phyloP scores from a whole-genome alignment of 768 basidiomycete genomes.

The Suillus occidentalis region DNA sequence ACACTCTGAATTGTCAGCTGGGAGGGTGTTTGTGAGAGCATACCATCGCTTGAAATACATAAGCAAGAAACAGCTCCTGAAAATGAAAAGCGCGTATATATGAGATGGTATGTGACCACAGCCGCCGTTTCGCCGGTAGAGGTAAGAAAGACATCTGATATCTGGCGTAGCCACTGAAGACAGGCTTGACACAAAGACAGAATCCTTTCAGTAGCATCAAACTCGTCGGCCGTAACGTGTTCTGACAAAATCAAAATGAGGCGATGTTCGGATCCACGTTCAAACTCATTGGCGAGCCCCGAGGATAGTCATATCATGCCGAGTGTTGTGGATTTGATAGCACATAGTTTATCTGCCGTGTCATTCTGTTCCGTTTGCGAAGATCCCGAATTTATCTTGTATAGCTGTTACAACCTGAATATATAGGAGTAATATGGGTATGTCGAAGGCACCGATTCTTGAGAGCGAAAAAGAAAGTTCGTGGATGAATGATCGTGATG shows the following conservation, averaged over 20 bases:
- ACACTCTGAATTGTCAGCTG: not conserved
- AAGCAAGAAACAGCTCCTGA: not conserved
- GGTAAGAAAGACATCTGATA: not conserved
- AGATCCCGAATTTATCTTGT: constrained; percentile 5
- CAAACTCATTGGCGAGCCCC: not conserved
- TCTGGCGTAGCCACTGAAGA: not conserved
- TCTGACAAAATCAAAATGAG: not conserved
- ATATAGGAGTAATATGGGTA: constrained; percentile 36
- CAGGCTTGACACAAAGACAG: not conserved
- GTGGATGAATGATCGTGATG: constrained; percentile 33
- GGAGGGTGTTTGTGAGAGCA: not conserved
- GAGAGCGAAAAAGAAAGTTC: constrained; percentile 18
- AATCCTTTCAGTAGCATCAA: not conserved
- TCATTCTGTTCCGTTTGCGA: not conserved
- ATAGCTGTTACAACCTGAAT: constrained; percentile 16
- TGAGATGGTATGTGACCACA: not conserved
- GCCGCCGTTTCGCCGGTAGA: not conserved
- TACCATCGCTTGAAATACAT: not conserved
- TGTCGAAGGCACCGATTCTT: constrained; percentile 20
- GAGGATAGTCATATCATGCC: not conserved
- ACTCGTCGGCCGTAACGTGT: not conserved
- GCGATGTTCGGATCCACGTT: not conserved
- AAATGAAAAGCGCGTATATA: not conserved
- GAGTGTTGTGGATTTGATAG: not conserved
- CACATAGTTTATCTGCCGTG: not conserved